Evolutionary conservation across 352 stramenopile species (phyloP), one percentile per base, ranked within the genome.

Genomic region (Globisporangium camurandrum): DNA sequence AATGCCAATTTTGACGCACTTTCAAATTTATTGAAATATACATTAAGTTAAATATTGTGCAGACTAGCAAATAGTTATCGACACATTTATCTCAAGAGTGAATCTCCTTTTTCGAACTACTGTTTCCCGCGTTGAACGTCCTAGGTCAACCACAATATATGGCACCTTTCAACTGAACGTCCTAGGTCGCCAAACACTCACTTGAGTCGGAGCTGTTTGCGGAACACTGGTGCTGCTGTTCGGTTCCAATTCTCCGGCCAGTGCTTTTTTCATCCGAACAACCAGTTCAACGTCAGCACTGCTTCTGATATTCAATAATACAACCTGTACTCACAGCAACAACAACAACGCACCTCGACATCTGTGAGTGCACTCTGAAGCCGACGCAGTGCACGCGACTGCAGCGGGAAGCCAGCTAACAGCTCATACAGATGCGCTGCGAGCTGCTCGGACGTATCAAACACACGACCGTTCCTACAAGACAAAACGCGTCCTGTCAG

Each of bases 211-310:
- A 88, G 66, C 23, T 73, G 63, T 46, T 75, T 68, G 11, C 67
- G 67, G 57, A 92, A 92, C 4, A 87, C 49, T 6, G 80, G 76
- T 4, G 67, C 66, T 3, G 77, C 80, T 26, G 78, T 61, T 39
- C 72, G 71, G 14, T 61, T 69, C 80, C 80, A 92, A 59, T 88
- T 86, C 49, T 88, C 72, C 2, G 77, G 77, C 80, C 77, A 89
- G 39, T 89, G 80, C 80, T 88, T n/a, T n/a, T n/a, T n/a, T n/a
- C n/a, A n/a, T n/a, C 30, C 12, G 49, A 9, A 4, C 11, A 28
- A n/a, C n/a, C n/a, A n/a, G n/a, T n/a, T n/a, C n/a, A n/a, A n/a
- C n/a, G n/a, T 37, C 31, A 16, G 11, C 12, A 37, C 23, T 19
- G 36, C 22, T 22, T 7, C 36, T 14, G 17, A 41, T 2, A 22